phyloP scores from a whole-genome alignment of 2,329 filamentous ascomycete species.

The Bipolaris cookei region DNA sequence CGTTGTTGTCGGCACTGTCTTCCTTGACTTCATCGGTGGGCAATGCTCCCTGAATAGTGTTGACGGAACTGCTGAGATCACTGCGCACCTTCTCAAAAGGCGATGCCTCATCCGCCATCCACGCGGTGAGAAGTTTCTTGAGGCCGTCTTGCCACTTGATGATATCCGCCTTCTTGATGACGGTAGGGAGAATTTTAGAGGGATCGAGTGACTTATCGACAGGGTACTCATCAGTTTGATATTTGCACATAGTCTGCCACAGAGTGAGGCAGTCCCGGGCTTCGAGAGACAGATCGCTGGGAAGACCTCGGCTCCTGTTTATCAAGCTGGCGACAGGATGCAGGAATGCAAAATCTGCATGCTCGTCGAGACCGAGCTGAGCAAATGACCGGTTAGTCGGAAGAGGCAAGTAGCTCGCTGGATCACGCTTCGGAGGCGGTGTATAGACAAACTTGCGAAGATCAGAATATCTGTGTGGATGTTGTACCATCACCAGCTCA shows the following conservation, averaged over 20 bases:
- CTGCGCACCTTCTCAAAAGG: slow-evolving; percentile 60
- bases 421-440: slow-evolving; percentile 49
- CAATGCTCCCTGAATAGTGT: slow-evolving; percentile 13
- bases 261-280: slow-evolving; percentile 72
- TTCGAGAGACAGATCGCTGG: slow-evolving; percentile 72
- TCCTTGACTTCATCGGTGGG: slow-evolving; percentile 12
- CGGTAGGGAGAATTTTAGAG: slow-evolving; percentile 55
- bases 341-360: slow-evolving; percentile 62
- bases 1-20: slow-evolving; percentile 14
- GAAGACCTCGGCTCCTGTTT: slow-evolving; percentile 66
- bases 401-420: slow-evolving; percentile 60
- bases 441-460: slow-evolving; percentile 75
- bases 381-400: slow-evolving; percentile 39
- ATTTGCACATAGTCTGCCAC: slow-evolving; percentile 68
- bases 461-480: slow-evolving; percentile 75
- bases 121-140: slow-evolving; percentile 64
- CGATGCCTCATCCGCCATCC: slow-evolving; percentile 64
- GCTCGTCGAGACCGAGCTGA: slow-evolving; percentile 57
- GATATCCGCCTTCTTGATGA: slow-evolving; percentile 70
- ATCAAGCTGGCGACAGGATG: slow-evolving; percentile 71
- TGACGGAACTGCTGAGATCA: slow-evolving; percentile 46
- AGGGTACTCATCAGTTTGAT: slow-evolving; percentile 59
- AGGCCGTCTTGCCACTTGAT: slow-evolving; percentile 68
- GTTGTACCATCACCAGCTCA: slow-evolving; percentile 71
- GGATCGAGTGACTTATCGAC: slow-evolving; percentile 61